phyloP scores from a whole-genome alignment of 805 yeast species.

The Saccharomycopsis fibuligera region DNA sequence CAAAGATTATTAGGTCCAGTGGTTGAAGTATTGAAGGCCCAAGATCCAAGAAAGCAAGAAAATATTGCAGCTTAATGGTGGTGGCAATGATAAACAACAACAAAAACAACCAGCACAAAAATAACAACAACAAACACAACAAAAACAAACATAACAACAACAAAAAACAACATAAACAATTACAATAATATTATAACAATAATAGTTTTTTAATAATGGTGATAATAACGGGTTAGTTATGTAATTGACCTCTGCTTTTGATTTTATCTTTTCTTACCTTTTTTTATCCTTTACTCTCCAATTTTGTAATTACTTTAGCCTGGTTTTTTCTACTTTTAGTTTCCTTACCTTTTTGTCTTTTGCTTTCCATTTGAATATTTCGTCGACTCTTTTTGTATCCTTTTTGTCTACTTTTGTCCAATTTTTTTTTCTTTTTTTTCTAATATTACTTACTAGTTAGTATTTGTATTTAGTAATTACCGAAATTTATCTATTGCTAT shows the following conservation, averaged over 20 bases:
- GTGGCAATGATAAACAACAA: too few relatives aligned
- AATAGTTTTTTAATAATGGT: too few relatives aligned
- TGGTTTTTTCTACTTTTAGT: background rate
- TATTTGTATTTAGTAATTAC: too few relatives aligned
- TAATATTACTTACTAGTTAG: background rate
- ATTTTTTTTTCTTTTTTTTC: background rate
- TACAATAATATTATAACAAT: too few relatives aligned
- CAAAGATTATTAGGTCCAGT: constrained; percentile 93
- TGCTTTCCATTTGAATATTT: background rate
- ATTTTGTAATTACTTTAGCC: too few relatives aligned
- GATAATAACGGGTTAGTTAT: too few relatives aligned
- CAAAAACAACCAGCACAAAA: too few relatives aligned
- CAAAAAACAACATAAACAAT: background rate
- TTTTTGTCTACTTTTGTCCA: background rate
- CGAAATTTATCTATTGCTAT: too few relatives aligned
- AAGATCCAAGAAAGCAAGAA: constrained; percentile 60
- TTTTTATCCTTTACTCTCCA: background rate
- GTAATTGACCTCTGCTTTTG: too few relatives aligned
- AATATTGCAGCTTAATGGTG: too few relatives aligned
- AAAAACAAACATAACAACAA: too few relatives aligned
- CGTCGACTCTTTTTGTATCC: background rate
- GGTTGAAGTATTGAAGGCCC: constrained; percentile 76
- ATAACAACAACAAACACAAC: too few relatives aligned
- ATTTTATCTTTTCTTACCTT: background rate
- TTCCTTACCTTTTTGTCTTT: background rate